These are phyloP conservation scores for Paraphoma sp. DNA, from an alignment of 2,329 filamentous ascomycete genomes.

Conservation along the genomic window DNA sequence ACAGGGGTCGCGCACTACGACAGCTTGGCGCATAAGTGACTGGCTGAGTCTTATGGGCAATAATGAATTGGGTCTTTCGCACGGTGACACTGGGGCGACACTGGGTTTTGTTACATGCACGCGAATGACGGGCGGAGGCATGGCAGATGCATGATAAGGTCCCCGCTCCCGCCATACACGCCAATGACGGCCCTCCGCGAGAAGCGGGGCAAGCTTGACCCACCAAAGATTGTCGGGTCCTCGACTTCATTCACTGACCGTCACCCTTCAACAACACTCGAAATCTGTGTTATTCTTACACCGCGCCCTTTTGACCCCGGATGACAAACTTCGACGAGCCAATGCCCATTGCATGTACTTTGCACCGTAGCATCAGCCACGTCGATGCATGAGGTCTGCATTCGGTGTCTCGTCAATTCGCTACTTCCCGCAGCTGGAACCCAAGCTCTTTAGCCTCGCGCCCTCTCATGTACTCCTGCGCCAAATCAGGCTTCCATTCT, in stretches of 20 bases:
- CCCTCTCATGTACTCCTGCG: not conserved
- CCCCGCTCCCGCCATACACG: conserved; percentile 11
- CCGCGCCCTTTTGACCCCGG: not conserved
- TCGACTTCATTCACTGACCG: not conserved
- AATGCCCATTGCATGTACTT: not conserved
- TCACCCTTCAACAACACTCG: not conserved
- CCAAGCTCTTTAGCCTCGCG: not conserved
- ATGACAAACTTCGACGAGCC: not conserved
- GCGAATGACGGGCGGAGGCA: conserved; percentile 3
- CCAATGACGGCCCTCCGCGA: conserved; percentile 11
- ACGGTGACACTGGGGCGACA: not conserved
- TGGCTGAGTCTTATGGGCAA: not conserved
- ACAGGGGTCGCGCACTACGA: conserved; percentile 14
- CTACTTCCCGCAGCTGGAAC: not conserved
- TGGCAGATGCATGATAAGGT: conserved; percentile 11
- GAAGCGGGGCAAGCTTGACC: conserved; percentile 9
- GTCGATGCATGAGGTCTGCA: not conserved
- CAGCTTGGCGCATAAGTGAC: conserved; percentile 10
- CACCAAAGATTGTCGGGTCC: not conserved
- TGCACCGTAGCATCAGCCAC: not conserved
- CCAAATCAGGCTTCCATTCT: conserved; percentile 1
- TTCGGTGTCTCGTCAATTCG: not conserved
- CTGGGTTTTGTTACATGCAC: conserved; percentile 5
- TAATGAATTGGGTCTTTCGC: not conserved
- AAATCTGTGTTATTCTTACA: not conserved